phyloP scores from a whole-genome alignment of 139 green algal genomes.

The Spirogloea muscicola region DNA sequence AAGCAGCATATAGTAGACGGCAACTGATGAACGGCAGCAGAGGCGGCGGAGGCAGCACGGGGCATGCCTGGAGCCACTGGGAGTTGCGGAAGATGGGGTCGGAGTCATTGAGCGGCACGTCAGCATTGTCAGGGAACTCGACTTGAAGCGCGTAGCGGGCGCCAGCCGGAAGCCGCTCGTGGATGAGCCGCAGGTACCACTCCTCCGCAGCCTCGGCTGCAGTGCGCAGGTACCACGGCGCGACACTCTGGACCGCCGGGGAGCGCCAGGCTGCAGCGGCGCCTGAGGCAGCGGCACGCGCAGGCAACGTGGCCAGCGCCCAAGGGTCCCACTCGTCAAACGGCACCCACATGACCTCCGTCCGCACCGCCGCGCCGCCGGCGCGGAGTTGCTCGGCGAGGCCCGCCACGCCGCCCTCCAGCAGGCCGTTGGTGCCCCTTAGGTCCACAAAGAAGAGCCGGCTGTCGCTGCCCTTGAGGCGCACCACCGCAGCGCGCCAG shows the following conservation, averaged over 20 bases:
- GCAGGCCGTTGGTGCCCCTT: neutral
- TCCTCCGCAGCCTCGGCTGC: conserved; percentile 21
- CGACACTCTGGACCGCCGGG: neutral
- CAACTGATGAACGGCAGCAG: too few species aligned
- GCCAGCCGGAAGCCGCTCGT: too few species aligned
- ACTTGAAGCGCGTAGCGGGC: too few species aligned
- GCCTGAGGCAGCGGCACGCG: neutral
- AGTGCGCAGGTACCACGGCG: conserved; percentile 18
- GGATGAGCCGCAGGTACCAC: conserved; percentile 22
- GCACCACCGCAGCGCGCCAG: conserved; percentile 1
- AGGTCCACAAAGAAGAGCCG: conserved; percentile 24
- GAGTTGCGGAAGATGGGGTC: too few species aligned
- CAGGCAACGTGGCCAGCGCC: neutral
- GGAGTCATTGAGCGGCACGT: neutral
- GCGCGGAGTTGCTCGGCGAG: neutral
- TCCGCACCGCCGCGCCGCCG: neutral
- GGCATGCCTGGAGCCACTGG: neutral
- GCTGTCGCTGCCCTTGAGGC: conserved; percentile 15
- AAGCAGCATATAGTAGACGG: too few species aligned
- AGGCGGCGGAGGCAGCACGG: too few species aligned
- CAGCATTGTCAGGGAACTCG: neutral
- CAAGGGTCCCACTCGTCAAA: conserved; percentile 10
- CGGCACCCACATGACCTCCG: conserved; percentile 29
- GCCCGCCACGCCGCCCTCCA: too few species aligned
- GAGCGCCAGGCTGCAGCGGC: neutral